Conservation (phyloP, 2,329 filamentous ascomycete species). For the Hypoxylon sp. region DNA sequence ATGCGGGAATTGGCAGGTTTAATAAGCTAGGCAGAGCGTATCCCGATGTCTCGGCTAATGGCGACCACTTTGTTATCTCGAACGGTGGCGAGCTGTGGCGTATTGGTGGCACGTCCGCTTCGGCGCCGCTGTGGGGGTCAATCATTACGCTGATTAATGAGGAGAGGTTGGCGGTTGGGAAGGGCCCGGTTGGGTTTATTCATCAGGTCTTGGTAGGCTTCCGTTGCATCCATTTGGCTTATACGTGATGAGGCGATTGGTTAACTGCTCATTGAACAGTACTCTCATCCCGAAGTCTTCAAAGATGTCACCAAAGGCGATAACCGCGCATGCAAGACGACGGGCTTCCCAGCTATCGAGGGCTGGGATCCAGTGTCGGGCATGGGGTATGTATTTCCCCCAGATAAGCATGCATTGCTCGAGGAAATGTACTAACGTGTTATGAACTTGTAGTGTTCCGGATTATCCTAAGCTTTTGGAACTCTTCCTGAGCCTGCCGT, state of each 20-base stretch:
- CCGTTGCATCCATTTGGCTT: too few relatives aligned
- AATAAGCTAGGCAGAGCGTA: slow-evolving; percentile 62
- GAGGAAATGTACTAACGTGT: slow-evolving; percentile 24
- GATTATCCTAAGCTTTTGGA: slow-evolving; percentile 53
- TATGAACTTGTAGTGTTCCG: slow-evolving; percentile 47
- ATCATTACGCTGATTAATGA: slow-evolving; percentile 66
- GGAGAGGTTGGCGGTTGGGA: slow-evolving; percentile 60
- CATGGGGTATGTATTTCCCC: slow-evolving; percentile 47
- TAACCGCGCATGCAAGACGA: slow-evolving; percentile 55
- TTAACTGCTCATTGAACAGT: slow-evolving; percentile 44
- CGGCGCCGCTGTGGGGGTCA: slow-evolving; percentile 62
- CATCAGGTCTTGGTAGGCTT: slow-evolving; percentile 59
- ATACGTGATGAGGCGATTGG: too few relatives aligned
- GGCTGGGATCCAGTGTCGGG: slow-evolving; percentile 59
- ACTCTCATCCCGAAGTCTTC: slow-evolving; percentile 58
- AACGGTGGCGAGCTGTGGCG: slow-evolving; percentile 53
- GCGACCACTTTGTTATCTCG: slow-evolving; percentile 54
- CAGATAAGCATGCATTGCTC: not conserved
- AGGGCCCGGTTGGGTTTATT: slow-evolving; percentile 64
- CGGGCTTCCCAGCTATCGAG: slow-evolving; percentile 58
- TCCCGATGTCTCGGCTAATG: slow-evolving; percentile 63
- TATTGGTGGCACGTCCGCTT: slow-evolving; percentile 65
- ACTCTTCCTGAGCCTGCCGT: slow-evolving; percentile 52
- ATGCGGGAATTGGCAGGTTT: slow-evolving; percentile 54
- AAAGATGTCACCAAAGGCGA: slow-evolving; percentile 57